Percentiles rank a stretch among this genome's conserved stretches.
These are phyloP conservation scores for Didymella sp. DNA, from an alignment of 2,329 filamentous ascomycete species.

Conservation along the genomic window DNA sequence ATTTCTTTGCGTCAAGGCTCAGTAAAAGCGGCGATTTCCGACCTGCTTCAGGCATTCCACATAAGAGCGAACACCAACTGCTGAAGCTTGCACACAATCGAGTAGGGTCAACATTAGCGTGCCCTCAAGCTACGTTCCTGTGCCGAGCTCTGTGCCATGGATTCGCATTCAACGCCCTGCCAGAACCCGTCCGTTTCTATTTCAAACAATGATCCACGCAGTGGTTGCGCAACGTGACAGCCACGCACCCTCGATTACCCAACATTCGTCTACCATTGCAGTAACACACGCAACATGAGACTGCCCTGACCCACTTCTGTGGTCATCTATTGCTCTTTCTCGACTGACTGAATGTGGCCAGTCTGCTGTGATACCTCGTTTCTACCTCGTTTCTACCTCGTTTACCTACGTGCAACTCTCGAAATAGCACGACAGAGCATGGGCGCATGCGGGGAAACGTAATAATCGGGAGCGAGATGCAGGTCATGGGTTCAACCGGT, in stretches of 20 bases:
- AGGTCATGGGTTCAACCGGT: slow-evolving; percentile 27
- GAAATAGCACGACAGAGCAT: slow-evolving; percentile 41
- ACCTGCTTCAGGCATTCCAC: background rate
- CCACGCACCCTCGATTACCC: slow-evolving; percentile 24
- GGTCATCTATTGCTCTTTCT: slow-evolving; percentile 5
- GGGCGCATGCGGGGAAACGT: slow-evolving; percentile 28
- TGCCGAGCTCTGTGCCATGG: background rate
- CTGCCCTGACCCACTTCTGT: slow-evolving; percentile 16
- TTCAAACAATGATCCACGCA: slow-evolving; percentile 1
- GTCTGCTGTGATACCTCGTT: slow-evolving; percentile 26
- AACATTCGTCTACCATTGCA: slow-evolving; percentile 2
- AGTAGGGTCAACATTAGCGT: background rate
- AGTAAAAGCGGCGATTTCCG: slow-evolving; percentile 8
- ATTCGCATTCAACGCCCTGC: background rate
- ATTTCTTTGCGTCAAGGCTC: slow-evolving; percentile 5
- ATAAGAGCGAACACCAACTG: background rate
- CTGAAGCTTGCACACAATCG: background rate
- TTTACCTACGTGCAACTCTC: slow-evolving; percentile 35
- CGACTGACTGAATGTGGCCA: slow-evolving; percentile 15
- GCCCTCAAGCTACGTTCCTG: background rate
- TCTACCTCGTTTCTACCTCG: slow-evolving; percentile 10
- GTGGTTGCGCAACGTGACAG: slow-evolving; percentile 28
- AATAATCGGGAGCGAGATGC: slow-evolving; percentile 26
- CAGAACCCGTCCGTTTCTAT: slow-evolving; percentile 1
- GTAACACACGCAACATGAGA: slow-evolving; percentile 16